Conservation (phyloP, 140 eudicot species). For the Senecio squalidus region DNA sequence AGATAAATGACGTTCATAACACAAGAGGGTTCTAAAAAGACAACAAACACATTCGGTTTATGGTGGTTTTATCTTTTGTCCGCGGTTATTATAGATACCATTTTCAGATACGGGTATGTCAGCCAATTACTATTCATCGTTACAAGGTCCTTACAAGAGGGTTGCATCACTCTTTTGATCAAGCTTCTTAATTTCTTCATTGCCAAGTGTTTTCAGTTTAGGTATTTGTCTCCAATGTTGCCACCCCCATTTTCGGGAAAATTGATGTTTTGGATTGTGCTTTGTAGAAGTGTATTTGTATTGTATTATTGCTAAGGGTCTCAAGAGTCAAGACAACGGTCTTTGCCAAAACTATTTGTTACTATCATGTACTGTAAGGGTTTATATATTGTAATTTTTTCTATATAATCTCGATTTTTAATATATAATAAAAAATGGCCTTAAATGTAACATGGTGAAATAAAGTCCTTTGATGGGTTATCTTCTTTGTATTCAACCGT, state of each 20-base stretch:
- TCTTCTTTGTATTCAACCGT: no score
- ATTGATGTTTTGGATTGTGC: conserved; percentile 23
- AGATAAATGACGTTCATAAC: background rate
- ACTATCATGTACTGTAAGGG: no score
- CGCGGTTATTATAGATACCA: background rate
- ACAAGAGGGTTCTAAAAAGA: background rate
- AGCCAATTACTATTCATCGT: background rate
- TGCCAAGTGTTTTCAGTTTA: no score
- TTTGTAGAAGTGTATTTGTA: conserved; percentile 16
- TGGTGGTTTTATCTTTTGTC: background rate
- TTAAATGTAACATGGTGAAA: no score
- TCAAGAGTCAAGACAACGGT: background rate
- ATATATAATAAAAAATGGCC: no score
- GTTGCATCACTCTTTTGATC: conserved; percentile 14
- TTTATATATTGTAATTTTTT: no score
- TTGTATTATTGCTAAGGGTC: conserved; percentile 14
- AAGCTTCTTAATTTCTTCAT: conserved; percentile 30
- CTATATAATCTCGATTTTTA: no score
- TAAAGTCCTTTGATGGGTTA: no score
- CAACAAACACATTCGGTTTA: background rate
- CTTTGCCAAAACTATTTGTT: no score
- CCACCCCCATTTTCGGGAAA: conserved; percentile 9
- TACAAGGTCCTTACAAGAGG: background rate
- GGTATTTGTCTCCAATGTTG: no score
- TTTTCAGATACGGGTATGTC: background rate